phyloP scores from a whole-genome alignment of 164 flowering plant genomes.

The Malania oleifera region DNA sequence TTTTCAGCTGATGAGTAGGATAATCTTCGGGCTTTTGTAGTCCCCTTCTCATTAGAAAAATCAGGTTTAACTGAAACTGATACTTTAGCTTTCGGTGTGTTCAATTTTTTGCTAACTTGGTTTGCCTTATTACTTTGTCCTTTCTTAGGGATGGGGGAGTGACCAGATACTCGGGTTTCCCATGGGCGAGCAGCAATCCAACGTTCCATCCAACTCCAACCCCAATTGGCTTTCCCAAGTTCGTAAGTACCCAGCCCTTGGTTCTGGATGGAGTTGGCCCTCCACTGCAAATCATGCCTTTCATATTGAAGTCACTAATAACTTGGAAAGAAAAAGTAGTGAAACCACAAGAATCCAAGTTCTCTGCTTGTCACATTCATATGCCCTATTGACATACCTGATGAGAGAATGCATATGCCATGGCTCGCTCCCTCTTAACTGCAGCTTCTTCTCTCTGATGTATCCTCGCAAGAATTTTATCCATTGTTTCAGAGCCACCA shows the following conservation, averaged over 20 bases:
- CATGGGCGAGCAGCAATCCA: slow-evolving; percentile 96
- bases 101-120: slow-evolving; percentile 23
- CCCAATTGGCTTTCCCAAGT: slow-evolving; percentile 60
- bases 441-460: slow-evolving; percentile 92
- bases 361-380: not conserved
- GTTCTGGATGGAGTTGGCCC: slow-evolving; percentile 49
- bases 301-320: not conserved
- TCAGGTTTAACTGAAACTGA: slow-evolving; percentile 29
- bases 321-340: not conserved
- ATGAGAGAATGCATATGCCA: slow-evolving; percentile 97
- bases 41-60: slow-evolving; percentile 36
- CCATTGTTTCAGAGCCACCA: slow-evolving; percentile 76
- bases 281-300: slow-evolving; percentile 49
- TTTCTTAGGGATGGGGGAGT: slow-evolving; percentile 44
- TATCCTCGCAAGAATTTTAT: slow-evolving; percentile 66
- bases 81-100: slow-evolving; percentile 21
- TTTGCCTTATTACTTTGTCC: slow-evolving; percentile 22
- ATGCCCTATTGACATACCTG: slow-evolving; percentile 44
- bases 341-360: not conserved
- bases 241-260: slow-evolving; percentile 38
- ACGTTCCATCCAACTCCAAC: slow-evolving; percentile 97
- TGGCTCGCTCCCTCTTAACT: slow-evolving; percentile 82
- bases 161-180: slow-evolving; percentile 58
- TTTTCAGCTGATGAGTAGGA: slow-evolving; percentile 42
- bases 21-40: slow-evolving; percentile 40